phyloP scores from a whole-genome alignment of 306 rosid species.

The Lablab purpureus region DNA sequence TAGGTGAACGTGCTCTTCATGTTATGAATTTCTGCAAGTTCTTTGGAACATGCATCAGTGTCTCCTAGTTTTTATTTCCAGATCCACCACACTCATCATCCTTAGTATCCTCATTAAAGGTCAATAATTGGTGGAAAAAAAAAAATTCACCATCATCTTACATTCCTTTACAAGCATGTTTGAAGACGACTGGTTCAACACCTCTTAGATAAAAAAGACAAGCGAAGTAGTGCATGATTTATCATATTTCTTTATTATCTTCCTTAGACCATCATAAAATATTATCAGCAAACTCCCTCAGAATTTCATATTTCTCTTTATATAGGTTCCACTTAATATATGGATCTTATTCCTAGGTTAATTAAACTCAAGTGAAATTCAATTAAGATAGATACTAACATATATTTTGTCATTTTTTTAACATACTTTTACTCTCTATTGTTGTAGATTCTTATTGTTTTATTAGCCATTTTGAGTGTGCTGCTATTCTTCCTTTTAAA shows the following conservation, averaged over 20 bases:
- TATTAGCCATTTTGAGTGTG: background rate
- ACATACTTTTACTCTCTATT: background rate
- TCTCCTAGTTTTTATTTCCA: conserved; percentile 44
- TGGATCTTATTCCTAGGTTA: background rate
- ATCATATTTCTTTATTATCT: conserved; percentile 91
- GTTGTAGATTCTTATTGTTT: background rate
- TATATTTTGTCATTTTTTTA: background rate
- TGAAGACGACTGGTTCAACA: conserved; percentile 81
- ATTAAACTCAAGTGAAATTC: background rate
- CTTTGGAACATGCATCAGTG: conserved; percentile 57
- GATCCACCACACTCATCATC: conserved; percentile 46
- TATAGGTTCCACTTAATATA: background rate
- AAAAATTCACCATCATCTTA: conserved; percentile 59
- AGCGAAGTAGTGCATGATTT: conserved; percentile 76
- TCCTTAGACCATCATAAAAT: conserved; percentile 60
- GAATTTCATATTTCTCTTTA: background rate
- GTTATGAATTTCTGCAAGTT: conserved; percentile 71
- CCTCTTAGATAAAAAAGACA: conserved; percentile 81
- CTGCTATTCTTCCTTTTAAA: background rate
- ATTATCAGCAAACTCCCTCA: conserved; percentile 3
- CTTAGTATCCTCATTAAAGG: conserved; percentile 43
- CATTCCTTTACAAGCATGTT: conserved; percentile 87
- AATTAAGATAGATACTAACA: background rate
- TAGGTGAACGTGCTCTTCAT: conserved; percentile 73
- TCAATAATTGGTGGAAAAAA: conserved; percentile 52